Conservation (phyloP, 2,329 filamentous ascomycete genomes). For the Fusarium multiceps region DNA sequence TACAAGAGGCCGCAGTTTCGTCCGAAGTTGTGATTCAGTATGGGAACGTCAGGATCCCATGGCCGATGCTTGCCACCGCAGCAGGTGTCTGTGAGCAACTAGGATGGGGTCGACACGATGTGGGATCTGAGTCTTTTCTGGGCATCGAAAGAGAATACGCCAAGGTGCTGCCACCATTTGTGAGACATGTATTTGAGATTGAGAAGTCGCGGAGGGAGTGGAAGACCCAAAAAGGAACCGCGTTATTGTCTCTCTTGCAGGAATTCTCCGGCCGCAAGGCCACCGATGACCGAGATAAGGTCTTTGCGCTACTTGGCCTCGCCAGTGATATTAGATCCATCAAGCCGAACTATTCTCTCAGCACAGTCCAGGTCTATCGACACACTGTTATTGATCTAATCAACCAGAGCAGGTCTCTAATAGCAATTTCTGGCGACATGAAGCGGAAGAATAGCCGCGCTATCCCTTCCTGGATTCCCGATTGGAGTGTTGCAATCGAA, state of each 20-base stretch:
- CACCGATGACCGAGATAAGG: neutral
- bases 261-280: neutral
- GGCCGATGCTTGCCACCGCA: rapidly evolving
- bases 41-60: neutral
- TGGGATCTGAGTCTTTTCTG: rapidly evolving
- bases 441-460: neutral
- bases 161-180: rapidly evolving
- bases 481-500: neutral
- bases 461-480: neutral
- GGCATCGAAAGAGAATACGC: neutral
- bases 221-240: neutral
- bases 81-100: rapidly evolving
- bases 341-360: rapidly evolving
- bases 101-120: neutral
- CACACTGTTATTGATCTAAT: rapidly evolving
- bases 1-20: neutral
- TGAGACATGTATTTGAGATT: neutral
- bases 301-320: neutral
- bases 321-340: neutral
- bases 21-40: neutral
- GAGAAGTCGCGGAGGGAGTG: neutral
- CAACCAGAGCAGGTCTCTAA: rapidly evolving
- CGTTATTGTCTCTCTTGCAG: rapidly evolving
- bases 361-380: neutral
- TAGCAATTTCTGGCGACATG: neutral